Evolutionary conservation across 169 alveolate species (phyloP), one percentile per base, ranked within the genome.

Genomic region (Plasmodium coatneyi): DNA sequence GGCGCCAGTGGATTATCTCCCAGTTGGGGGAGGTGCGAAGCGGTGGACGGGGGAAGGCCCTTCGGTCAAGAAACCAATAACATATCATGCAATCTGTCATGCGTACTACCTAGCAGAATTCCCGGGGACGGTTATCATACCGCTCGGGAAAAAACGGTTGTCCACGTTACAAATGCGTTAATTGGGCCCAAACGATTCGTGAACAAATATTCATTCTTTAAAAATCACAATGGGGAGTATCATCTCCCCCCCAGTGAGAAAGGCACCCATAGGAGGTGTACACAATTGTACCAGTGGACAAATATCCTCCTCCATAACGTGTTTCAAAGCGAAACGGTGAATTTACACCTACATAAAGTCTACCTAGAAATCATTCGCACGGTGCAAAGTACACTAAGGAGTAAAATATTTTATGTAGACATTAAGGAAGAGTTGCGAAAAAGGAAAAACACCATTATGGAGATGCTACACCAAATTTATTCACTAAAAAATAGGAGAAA

Each of bases 391-490:
- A 86, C 93, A 22, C 46, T 86, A 25, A 56, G 72, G 56, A 76
- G 70, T 16, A 86, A 86, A 86, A 86, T 86, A 86, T 86, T 74
- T 86, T 49, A 86, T 76, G 54, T 86, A 25, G 80, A 86, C 70
- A 54, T 70, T 16, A 86, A 25, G 80, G 80, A 86, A 54, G 93
- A 86, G 46, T 76, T 86, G 4, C 6, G 14, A 43, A 86, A 74
- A 12, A 74, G 79, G 28, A 86, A 76, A 54, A 71, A 86, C 28
- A 76, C 16, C n/a, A 86, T 86, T 22, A 76, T 86, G 22, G 49
- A 76, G 39, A 86, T 78, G 49, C 70, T 86, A 16, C 36, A 86
- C 80, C 81, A 49, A 52, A 86, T 86, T 74, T 43, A 84, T 52
- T 60, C 52, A 84, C 30, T 10, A 5, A 30, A 84, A 14, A 32